Base-by-base conservation (phyloP, 371 early-diverging fungal genomes). In the Mortierella sp. region DNA sequence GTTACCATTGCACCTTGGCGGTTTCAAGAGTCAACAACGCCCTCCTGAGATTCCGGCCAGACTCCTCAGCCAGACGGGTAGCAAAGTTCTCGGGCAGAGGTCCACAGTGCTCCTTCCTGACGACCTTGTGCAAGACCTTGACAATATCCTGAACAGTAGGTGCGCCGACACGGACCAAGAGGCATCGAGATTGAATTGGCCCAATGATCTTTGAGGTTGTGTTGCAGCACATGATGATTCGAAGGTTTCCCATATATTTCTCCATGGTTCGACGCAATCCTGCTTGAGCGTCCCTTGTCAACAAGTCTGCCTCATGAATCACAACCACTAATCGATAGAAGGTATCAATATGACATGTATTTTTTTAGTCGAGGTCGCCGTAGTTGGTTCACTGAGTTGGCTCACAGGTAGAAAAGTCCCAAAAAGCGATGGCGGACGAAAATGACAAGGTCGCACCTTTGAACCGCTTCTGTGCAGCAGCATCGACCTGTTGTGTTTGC, bases 241-340 rank as follows among this genome's bases (percentile, higher is more conserved):
- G 94, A 78, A 99, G 90, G 80, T 96, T 97, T 29, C 86, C 75
- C 87, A 96, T 97, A 87, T 99, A 99, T 86, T 97, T 97, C 88
- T 99, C 99, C 98, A 99, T 99, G 3, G 99, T 99, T 39, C 99
- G 91, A 76, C 99, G 93, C 66, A 99, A 92, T 22, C 97, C 99
- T 45, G 98, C 96, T 89, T 99, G 99, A 11, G 99, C 99, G 72
- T 98, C 98, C 71, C 93, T 89, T 16, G 94, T 92, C 66, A 99
- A 89, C 66, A 90, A 84, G 79, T 99, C 99, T 2, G 99, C 99
- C 84, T 99, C 97, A 83, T 97, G 94, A 77, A 99, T 94, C 50
- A 99, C 93, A 14, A 99, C 95, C 19, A 99, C 95, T 94, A 64
- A 76, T 29, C 77, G 31, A 50, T 26, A 19, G n/a, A n/a, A 31